A percentile compares a stretch with the other conserved stretches of the same genome.
Conservation (phyloP, 2,329 filamentous ascomycete genomes). For the Trichoderma sp. region DNA sequence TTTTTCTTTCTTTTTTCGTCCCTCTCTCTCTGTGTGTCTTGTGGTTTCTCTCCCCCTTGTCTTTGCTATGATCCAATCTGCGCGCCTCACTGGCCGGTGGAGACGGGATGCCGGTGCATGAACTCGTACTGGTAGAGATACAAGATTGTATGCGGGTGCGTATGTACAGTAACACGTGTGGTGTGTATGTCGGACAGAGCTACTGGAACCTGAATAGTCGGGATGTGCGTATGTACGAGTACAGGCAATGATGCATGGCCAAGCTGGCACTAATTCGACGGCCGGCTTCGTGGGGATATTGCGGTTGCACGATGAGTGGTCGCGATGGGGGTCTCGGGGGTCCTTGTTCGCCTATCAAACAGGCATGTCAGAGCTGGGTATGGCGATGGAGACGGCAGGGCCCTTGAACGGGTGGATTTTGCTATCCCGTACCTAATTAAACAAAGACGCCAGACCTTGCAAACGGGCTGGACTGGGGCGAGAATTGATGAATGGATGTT, state of each 20-base stretch:
- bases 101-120: constrained; percentile 10
- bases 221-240: neutral
- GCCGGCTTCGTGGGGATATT: neutral
- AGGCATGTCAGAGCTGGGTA: neutral
- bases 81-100: constrained; percentile 4
- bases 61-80: constrained; percentile 13
- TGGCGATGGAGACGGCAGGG: constrained; percentile 14
- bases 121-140: constrained; percentile 10
- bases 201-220: neutral
- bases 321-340: neutral
- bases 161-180: neutral
- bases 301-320: neutral
- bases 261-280: neutral
- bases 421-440: constrained; percentile 20
- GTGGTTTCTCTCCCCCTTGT: neutral
- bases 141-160: neutral
- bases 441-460: constrained; percentile 13
- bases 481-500: neutral
- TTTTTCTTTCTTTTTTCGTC: neutral
- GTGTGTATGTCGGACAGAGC: neutral
- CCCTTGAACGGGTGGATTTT: constrained; percentile 7
- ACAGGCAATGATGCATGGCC: constrained; percentile 13
- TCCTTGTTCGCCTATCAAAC: constrained; percentile 18
- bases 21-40: neutral
- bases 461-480: neutral